Evolutionary conservation across 805 yeast genomes (phyloP).

Genomic region (Zygoascus ofunaensis): DNA sequence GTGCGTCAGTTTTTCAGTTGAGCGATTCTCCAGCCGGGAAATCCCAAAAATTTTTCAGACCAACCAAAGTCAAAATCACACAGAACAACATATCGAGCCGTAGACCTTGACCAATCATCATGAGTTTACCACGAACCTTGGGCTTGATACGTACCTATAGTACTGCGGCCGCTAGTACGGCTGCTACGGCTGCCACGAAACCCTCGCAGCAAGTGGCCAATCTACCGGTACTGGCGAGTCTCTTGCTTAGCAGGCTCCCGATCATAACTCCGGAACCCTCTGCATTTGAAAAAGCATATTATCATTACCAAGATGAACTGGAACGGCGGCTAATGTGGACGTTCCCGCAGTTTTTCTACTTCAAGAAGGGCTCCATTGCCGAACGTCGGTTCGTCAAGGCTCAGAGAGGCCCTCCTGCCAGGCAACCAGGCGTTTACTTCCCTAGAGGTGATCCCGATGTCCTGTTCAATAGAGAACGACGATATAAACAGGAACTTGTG

Average conservation of each 20-base stretch:
- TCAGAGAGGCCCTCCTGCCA: slow-evolving; percentile 65
- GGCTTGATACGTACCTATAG: not conserved
- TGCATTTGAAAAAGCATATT: slow-evolving; percentile 64
- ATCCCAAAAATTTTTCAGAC: not conserved
- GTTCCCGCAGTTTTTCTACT: slow-evolving; percentile 88
- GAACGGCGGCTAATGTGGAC: slow-evolving; percentile 95
- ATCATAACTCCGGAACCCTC: slow-evolving; percentile 70
- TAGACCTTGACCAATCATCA: no score
- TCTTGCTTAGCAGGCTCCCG: slow-evolving; percentile 74
- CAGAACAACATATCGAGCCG: no score
- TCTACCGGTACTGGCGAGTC: slow-evolving; percentile 25
- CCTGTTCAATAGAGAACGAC: slow-evolving; percentile 80
- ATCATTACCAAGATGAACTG: slow-evolving; percentile 74
- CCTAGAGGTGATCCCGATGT: slow-evolving; percentile 80
- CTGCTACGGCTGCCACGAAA: not conserved
- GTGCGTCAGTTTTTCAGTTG: no score
- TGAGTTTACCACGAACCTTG: not conserved
- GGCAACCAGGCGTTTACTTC: slow-evolving; percentile 67
- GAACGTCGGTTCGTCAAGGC: slow-evolving; percentile 70
- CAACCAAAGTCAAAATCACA: not conserved
- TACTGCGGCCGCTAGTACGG: not conserved
- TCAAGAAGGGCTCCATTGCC: slow-evolving; percentile 79
- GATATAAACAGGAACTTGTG: slow-evolving; percentile 66
- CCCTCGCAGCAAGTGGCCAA: slow-evolving; percentile 1
- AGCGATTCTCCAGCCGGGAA: no score